Conservation (phyloP, 352 stramenopile species). For the Phytophthora tubulina region DNA sequence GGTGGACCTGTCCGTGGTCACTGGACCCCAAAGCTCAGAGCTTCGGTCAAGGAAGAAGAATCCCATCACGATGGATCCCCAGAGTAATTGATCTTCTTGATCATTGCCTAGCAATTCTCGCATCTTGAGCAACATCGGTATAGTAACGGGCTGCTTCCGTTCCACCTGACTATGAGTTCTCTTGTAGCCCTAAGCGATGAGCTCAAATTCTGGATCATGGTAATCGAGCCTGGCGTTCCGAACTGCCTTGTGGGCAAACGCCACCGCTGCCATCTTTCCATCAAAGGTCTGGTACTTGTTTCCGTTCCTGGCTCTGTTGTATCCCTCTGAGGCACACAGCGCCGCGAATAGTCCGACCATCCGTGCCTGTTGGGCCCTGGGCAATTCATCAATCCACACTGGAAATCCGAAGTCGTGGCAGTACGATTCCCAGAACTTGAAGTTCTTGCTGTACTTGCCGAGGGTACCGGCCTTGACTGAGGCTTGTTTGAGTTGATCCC, state of each 20-base stretch:
- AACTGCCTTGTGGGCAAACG: slow-evolving; percentile 22
- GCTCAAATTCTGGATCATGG: slow-evolving; percentile 39
- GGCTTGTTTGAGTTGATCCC: background rate
- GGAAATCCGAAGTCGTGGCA: slow-evolving; percentile 24
- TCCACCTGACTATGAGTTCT: slow-evolving; percentile 35
- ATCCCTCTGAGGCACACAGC: background rate
- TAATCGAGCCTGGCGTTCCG: slow-evolving; percentile 39
- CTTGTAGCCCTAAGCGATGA: slow-evolving; percentile 42
- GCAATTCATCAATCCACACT: slow-evolving; percentile 38
- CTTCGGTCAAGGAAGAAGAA: slow-evolving; percentile 29
- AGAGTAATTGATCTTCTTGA: slow-evolving; percentile 14
- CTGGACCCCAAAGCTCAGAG: slow-evolving; percentile 36
- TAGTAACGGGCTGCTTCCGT: slow-evolving; percentile 47
- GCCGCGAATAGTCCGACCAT: slow-evolving; percentile 37
- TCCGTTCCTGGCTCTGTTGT: too few relatives aligned
- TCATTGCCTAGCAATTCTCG: background rate
- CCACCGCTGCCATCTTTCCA: background rate
- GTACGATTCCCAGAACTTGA: slow-evolving; percentile 23
- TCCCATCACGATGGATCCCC: slow-evolving; percentile 2
- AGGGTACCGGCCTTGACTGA: slow-evolving; percentile 1
- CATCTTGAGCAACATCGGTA: slow-evolving; percentile 37
- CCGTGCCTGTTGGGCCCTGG: slow-evolving; percentile 27
- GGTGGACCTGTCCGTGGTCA: slow-evolving; percentile 3
- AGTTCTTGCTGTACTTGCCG: slow-evolving; percentile 18
- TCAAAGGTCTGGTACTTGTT: too few relatives aligned